phyloP scores from a whole-genome alignment of 108 stramenopile species.

The Stephanodiscus triporus region DNA sequence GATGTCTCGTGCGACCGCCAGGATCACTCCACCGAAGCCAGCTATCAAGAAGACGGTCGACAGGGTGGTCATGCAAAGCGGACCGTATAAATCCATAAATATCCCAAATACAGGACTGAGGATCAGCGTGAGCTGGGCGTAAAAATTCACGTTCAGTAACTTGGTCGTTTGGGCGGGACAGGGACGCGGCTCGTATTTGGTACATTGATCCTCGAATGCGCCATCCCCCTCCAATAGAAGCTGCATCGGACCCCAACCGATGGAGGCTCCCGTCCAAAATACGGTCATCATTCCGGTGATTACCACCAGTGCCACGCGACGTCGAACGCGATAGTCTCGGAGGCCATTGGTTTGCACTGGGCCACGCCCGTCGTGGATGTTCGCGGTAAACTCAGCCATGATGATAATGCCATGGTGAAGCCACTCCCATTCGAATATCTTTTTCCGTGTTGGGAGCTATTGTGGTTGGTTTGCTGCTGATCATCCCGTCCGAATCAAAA shows the following conservation, averaged over 20 bases:
- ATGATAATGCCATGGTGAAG: too few relatives aligned
- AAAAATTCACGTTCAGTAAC: constrained; percentile 33
- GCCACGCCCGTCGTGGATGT: not conserved
- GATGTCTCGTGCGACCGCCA: not conserved
- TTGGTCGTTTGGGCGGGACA: constrained; percentile 42
- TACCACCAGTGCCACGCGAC: not conserved
- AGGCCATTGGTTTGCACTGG: not conserved
- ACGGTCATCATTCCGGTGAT: not conserved
- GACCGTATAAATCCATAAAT: constrained; percentile 32
- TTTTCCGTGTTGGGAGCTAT: too few relatives aligned
- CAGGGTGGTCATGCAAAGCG: not conserved
- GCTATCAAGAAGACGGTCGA: constrained; percentile 17
- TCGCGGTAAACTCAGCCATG: too few relatives aligned
- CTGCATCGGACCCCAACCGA: constrained; percentile 61
- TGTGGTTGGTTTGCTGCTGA: too few relatives aligned
- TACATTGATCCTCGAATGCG: constrained; percentile 28
- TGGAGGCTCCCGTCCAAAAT: constrained; percentile 41
- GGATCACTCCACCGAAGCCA: not conserved
- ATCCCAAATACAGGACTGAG: constrained; percentile 26
- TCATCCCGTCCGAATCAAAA: too few relatives aligned
- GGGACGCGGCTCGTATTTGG: not conserved
- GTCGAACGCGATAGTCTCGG: not conserved
- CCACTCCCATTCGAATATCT: too few relatives aligned
- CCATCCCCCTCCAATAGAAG: constrained; percentile 40
- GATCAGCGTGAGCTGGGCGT: constrained; percentile 21